phyloP scores from a whole-genome alignment of 1,284 basidiomycete genomes.

The Tausonia pullulans region DNA sequence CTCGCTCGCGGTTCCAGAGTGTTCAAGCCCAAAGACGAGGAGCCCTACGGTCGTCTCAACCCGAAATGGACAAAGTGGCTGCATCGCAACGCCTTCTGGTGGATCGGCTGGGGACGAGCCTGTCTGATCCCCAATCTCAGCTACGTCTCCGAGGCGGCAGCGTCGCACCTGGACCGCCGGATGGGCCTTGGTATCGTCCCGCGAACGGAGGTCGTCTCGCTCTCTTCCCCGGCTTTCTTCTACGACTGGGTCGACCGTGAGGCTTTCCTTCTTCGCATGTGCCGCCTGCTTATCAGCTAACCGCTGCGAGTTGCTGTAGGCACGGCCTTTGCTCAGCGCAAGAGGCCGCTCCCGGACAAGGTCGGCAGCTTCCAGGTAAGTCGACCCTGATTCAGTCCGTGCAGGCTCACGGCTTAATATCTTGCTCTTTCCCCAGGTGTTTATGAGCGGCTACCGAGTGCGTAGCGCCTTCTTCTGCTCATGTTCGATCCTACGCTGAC shows the following conservation, averaged over 20 bases:
- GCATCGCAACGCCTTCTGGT: conserved; percentile 59
- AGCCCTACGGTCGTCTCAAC: conserved; percentile 70
- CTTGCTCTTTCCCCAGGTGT: conserved; percentile 53
- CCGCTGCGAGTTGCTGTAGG: too few relatives aligned
- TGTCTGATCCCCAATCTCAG: conserved; percentile 75
- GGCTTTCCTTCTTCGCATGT: neutral
- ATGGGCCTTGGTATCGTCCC: conserved; percentile 72
- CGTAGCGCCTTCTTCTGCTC: conserved; percentile 37
- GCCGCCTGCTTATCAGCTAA: too few relatives aligned
- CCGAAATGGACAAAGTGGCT: conserved; percentile 89
- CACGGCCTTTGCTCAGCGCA: conserved; percentile 55
- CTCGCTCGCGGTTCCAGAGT: conserved; percentile 32
- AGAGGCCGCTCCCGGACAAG: conserved; percentile 64
- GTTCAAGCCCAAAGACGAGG: conserved; percentile 84
- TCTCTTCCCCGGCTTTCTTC: conserved; percentile 67
- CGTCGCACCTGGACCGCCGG: conserved; percentile 67
- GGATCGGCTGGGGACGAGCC: conserved; percentile 52
- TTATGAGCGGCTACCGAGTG: conserved; percentile 60
- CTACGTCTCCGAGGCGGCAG: conserved; percentile 67
- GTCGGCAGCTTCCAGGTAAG: conserved; percentile 49
- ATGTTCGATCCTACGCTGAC: conserved; percentile 1
- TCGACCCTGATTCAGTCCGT: too few relatives aligned
- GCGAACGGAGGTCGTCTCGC: conserved; percentile 65
- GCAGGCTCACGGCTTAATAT: neutral
- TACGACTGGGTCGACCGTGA: conserved; percentile 68